These are phyloP conservation scores for Quercus parvula DNA, from an alignment of 306 rosid species.

Conservation along the genomic window DNA sequence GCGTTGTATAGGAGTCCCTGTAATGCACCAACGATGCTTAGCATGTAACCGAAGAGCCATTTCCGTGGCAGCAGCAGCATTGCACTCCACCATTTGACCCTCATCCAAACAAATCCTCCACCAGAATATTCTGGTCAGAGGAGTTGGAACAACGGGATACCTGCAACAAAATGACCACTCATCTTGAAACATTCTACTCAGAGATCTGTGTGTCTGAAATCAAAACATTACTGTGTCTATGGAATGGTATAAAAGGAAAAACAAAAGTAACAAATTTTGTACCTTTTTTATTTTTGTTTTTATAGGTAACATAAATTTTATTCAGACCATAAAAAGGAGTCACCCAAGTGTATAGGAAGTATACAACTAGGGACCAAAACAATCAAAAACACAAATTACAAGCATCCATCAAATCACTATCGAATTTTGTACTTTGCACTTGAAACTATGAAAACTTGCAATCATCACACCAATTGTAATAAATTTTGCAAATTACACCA, in stretches of 20 bases:
- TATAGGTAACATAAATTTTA: no score
- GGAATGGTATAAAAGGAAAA: neutral
- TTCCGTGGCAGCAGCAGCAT: slow-evolving; percentile 77
- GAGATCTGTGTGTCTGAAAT: neutral
- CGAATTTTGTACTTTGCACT: no score
- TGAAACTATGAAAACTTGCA: no score
- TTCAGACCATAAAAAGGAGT: no score
- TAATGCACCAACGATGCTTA: slow-evolving; percentile 86
- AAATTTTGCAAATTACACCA: no score
- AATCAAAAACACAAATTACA: no score
- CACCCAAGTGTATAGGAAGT: no score
- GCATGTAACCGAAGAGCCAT: slow-evolving; percentile 85
- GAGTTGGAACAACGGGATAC: slow-evolving; percentile 90
- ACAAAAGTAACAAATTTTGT: neutral
- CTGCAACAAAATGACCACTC: slow-evolving; percentile 35
- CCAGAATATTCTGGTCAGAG: slow-evolving; percentile 90
- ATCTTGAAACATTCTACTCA: slow-evolving; percentile 8
- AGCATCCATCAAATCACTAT: no score
- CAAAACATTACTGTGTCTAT: neutral
- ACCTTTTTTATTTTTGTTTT: no score
- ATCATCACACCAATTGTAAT: no score
- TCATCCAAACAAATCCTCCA: slow-evolving; percentile 99
- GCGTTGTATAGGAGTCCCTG: slow-evolving; percentile 96
- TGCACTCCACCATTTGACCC: slow-evolving; percentile 98
- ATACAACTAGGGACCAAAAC: no score